Base-by-base conservation (phyloP, 805 yeast species). In the Cyberlindnera veronae region DNA sequence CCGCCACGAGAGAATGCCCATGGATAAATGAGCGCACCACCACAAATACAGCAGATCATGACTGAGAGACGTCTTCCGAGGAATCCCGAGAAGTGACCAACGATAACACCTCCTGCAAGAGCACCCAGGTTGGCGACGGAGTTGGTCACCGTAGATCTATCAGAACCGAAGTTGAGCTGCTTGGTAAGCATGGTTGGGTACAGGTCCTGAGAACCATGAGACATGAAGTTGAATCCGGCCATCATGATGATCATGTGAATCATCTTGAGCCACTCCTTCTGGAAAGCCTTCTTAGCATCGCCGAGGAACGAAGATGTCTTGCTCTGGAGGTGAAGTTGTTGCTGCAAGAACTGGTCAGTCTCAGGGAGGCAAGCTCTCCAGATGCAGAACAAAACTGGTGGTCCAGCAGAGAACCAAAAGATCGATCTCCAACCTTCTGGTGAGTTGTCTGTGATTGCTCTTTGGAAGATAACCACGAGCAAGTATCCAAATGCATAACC, bases 401-500 rank as follows among this genome's bases (percentile, higher is more conserved):
- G 65, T 31, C 84, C 82, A n/a, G 86, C 79, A 45, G 80, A 74
- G 50, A 81, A 79, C 81, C 84, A 79, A 58, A 78, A 79, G 42
- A 81, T 57, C 3, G 82, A 69, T 61, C 84, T 73, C 88, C 88
- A 81, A 0, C 68, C 64, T 42, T 76, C 34, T 6, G 64, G 50
- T 4, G 79, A 65, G 43, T 69, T 73, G 53, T 72, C 75, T 8
- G 74, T 76, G 45, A 81, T 73, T 24, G 82, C 83, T 57, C 87
- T 68, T 45, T 75, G 74, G 64, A 80, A 81, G 18, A 80, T 67
- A 36, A 79, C 84, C 6, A 79, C 86, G 44, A 81, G 55, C 19
- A 81, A 62, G 51, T 79, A 81, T 18, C 89, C 89, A 34, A 81
- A 71, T 1, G 84, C 81, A 50, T 81, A 87, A 45, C 95, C 95